These are phyloP conservation scores for Astragalus glycyphyllos DNA, from an alignment of 306 rosid species.

Conservation along the genomic window DNA sequence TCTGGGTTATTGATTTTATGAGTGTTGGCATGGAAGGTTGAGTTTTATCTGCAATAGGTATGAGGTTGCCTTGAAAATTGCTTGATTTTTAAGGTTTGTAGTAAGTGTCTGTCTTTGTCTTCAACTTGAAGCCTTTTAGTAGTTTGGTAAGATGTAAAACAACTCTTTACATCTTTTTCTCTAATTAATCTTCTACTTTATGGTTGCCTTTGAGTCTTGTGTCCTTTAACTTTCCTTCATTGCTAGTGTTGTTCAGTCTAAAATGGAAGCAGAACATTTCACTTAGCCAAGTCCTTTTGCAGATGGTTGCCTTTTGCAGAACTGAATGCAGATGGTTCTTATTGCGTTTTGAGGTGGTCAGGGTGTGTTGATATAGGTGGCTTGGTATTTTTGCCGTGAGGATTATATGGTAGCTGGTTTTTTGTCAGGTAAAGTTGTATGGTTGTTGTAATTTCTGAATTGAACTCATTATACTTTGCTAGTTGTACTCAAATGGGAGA, in stretches of 20 bases:
- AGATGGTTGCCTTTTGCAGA: too few species aligned
- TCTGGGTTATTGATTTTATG: conserved; percentile 28
- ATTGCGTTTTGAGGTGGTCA: too few species aligned
- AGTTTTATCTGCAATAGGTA: conserved; percentile 39
- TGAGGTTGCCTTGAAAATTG: conserved; percentile 49
- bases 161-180: conserved; percentile 36
- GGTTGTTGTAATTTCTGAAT: too few species aligned
- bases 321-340: too few species aligned
- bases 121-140: conserved; percentile 55
- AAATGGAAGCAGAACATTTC: too few species aligned
- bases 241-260: neutral
- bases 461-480: too few species aligned
- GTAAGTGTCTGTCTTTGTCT: conserved; percentile 69
- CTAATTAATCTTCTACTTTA: conserved; percentile 39
- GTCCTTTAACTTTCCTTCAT: conserved; percentile 38
- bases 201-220: conserved; percentile 25
- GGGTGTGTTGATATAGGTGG: too few species aligned
- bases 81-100: conserved; percentile 71
- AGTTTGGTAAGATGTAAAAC: conserved; percentile 70
- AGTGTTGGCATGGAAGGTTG: conserved; percentile 45
- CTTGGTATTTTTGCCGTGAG: too few species aligned
- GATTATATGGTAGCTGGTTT: too few species aligned
- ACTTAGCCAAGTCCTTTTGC: too few species aligned
- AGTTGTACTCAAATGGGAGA: too few species aligned
- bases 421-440: too few species aligned